Evolutionary conservation across 352 stramenopile genomes (phyloP).

Genomic region (Pythium phragmitis): DNA sequence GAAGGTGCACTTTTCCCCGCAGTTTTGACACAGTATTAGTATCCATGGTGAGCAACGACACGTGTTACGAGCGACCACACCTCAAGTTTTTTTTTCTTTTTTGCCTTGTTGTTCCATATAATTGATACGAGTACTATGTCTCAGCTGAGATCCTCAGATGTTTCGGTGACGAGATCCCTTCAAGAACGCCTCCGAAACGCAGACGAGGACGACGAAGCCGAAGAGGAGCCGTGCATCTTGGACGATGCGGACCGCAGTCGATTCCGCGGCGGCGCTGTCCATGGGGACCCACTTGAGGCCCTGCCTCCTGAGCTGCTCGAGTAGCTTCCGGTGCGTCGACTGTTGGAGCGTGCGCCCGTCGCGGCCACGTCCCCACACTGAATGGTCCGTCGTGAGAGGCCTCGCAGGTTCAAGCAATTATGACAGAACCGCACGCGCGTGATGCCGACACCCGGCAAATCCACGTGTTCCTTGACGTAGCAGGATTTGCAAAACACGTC

Average conservation of each 20-base stretch:
- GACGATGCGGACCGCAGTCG: too few species aligned
- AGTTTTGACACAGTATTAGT: neutral
- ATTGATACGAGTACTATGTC: too few species aligned
- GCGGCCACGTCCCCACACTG: too few species aligned
- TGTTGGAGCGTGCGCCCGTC: too few species aligned
- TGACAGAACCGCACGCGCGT: conserved; percentile 3
- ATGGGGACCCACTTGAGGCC: too few species aligned
- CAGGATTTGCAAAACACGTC: conserved; percentile 47
- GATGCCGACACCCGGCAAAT: conserved; percentile 10
- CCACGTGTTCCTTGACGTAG: conserved; percentile 26
- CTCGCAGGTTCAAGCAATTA: conserved; percentile 7
- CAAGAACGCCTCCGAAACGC: neutral
- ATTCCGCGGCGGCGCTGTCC: too few species aligned
- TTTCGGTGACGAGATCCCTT: neutral
- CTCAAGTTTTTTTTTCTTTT: neutral
- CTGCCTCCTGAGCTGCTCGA: too few species aligned
- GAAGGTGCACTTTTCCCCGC: neutral
- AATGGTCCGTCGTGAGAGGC: neutral
- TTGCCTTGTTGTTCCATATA: too few species aligned
- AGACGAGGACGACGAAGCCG: neutral
- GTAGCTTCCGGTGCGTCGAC: too few species aligned
- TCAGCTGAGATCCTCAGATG: too few species aligned
- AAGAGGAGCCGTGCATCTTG: too few species aligned
- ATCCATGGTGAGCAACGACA: too few species aligned
- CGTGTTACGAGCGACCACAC: neutral